These are phyloP conservation scores for Ascochyta rabiei DNA, from an alignment of 2,329 filamentous ascomycete species.

Conservation along the genomic window DNA sequence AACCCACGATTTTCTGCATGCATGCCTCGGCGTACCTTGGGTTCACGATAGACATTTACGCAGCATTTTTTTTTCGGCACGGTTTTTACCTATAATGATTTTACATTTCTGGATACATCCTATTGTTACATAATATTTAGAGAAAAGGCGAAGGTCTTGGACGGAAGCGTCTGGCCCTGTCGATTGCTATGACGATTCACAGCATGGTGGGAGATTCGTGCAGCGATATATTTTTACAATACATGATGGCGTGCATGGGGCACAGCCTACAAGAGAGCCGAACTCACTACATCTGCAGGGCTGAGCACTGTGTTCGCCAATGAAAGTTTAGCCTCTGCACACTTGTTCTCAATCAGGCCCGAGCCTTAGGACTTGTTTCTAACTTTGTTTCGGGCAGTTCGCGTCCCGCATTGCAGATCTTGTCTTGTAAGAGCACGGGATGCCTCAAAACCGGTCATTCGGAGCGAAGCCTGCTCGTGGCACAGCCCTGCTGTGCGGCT, in stretches of 20 bases:
- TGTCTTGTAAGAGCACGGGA: background rate
- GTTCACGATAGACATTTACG: conserved; percentile 14
- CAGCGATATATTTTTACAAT: background rate
- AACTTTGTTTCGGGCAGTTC: conserved; percentile 3
- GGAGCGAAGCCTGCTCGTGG: background rate
- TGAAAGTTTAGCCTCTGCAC: conserved; percentile 1
- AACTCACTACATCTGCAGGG: background rate
- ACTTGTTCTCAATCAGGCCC: background rate
- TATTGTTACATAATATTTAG: conserved; percentile 15
- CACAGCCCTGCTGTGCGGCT: conserved; percentile 15
- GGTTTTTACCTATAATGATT: conserved; percentile 10
- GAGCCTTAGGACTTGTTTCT: conserved; percentile 1
- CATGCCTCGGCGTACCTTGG: conserved; percentile 12
- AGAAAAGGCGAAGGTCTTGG: background rate
- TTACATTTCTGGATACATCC: conserved; percentile 7
- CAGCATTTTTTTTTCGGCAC: conserved; percentile 9
- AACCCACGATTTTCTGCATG: conserved; percentile 8
- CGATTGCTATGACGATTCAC: conserved; percentile 5
- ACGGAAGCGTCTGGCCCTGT: background rate
- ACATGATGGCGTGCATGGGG: conserved; percentile 2
- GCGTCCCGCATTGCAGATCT: conserved; percentile 9
- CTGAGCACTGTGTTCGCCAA: conserved; percentile 10
- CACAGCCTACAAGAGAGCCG: conserved; percentile 5
- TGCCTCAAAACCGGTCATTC: background rate
- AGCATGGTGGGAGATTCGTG: background rate